phyloP scores from a whole-genome alignment of 352 stramenopile species.

The Globisporangium spinosum region DNA sequence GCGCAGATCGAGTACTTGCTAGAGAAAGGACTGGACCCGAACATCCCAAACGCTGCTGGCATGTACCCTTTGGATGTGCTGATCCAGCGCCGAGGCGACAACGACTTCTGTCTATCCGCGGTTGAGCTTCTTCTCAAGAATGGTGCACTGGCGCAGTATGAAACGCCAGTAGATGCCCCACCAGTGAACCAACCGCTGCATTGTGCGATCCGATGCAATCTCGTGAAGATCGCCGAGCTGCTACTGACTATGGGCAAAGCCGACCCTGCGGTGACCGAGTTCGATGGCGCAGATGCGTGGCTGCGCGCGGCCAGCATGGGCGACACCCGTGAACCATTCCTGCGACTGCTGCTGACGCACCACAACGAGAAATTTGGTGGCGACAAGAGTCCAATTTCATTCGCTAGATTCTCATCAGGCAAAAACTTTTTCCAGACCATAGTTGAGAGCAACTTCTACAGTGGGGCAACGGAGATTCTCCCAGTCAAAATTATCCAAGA shows the following conservation, averaged over 20 bases:
- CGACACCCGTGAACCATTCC: constrained; percentile 31
- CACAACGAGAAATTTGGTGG: constrained; percentile 25
- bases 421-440: constrained; percentile 61
- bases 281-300: constrained; percentile 49
- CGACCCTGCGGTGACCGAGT: constrained; percentile 29
- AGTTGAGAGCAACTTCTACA: constrained; percentile 10
- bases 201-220: constrained; percentile 42
- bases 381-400: constrained; percentile 17
- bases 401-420: not conserved
- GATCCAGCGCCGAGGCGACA: constrained; percentile 27
- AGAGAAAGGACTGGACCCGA: constrained; percentile 60
- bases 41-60: constrained; percentile 51
- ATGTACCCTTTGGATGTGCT: constrained; percentile 53
- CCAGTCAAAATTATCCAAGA: constrained; percentile 30
- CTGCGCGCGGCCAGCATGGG: constrained; percentile 39
- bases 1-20: constrained; percentile 64
- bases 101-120: constrained; percentile 38
- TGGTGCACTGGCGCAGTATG: constrained; percentile 40
- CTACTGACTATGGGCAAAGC: constrained; percentile 41
- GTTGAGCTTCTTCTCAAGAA: constrained; percentile 50
- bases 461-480: constrained; percentile 21
- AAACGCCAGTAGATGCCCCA: constrained; percentile 25
- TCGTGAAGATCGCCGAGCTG: constrained; percentile 40
- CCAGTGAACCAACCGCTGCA: constrained; percentile 43
- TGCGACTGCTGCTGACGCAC: constrained; percentile 47